Conservation (phyloP, 768 basidiomycete genomes). For the Lactifluus hygrophoroides region DNA sequence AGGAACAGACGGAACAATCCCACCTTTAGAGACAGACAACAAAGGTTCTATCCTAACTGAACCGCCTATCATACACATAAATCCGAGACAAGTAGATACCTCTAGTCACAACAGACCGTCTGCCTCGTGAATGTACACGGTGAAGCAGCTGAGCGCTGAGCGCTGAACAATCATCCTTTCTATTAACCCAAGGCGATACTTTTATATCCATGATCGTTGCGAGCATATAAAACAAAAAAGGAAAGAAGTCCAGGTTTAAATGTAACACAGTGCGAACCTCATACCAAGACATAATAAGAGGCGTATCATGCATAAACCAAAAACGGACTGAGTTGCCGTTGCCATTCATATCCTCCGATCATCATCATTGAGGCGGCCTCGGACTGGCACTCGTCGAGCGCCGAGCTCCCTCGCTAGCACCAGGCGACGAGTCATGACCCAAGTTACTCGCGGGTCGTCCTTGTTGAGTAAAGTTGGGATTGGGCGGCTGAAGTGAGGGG, state of each 20-base stretch:
- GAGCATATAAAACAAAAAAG: not conserved
- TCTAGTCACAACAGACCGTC: no score
- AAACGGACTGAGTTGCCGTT: no score
- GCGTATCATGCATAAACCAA: not conserved
- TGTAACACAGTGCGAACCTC: not conserved
- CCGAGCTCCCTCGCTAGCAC: slow-evolving; percentile 3
- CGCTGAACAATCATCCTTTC: no score
- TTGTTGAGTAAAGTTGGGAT: not conserved
- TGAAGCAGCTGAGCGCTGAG: no score
- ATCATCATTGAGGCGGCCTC: slow-evolving; percentile 6
- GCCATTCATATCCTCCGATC: not conserved
- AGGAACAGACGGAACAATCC: no score
- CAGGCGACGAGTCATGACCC: not conserved
- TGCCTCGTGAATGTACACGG: no score
- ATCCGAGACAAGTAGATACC: no score
- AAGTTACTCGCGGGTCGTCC: slow-evolving; percentile 1
- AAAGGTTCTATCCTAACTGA: no score
- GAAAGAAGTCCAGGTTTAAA: not conserved
- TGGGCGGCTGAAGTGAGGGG: slow-evolving; percentile 8
- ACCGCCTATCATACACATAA: no score
- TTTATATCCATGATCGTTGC: not conserved
- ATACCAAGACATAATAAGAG: not conserved
- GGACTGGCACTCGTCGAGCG: slow-evolving; percentile 12
- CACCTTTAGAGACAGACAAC: no score
- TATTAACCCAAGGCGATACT: not conserved